Base-by-base conservation (phyloP, 2,329 filamentous ascomycete genomes). In the Capronia coronata region DNA sequence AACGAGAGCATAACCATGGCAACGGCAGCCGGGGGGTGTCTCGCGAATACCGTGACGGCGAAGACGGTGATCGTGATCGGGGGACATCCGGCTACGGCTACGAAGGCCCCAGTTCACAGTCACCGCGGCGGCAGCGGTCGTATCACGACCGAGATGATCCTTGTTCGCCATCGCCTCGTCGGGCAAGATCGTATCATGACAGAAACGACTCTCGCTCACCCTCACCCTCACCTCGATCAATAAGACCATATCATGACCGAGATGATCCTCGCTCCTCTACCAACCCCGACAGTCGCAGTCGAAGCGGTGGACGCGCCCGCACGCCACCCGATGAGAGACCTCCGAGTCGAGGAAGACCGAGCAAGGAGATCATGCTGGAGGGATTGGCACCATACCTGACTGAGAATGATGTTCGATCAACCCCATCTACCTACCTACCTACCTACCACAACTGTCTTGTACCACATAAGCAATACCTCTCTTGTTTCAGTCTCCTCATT, bases 311-410 rank as follows among this genome's bases (percentile, higher is more conserved):
- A 42, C 46, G 56, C 1, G 13, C 10, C 6, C 25, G 30, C 6
- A 61, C 67, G 29, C 64, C 66, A 38, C 64, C 65, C 43, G 63
- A 60, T 38, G 65, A 65, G n/a, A 65, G 67, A 53, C 61, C 65
- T 45, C 66, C 65, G 30, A 64, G 64, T 49, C 60, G 67, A 32
- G 70, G 67, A 21, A 66, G 65, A 38, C 71, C 74, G 46, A 75
- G 70, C 55, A 67, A 67, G 58, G 73, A 75, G 60, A 64, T 75
- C 14, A 75, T 75, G 63, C 68, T 75, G 67, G 72, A 75, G 57
- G 72, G 71, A 41, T 60, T 75, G 46, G 71, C 71, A 38, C 61
- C 68, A 55, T 69, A 75, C 51, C 73, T 75, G 68, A 65, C 63
- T 57, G 72, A 75, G 68, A 69, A 74, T 61, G 71, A 75, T 67